Evolutionary conservation across 2,329 filamentous ascomycete species (phyloP).

Genomic region (Colletotrichum sp.): DNA sequence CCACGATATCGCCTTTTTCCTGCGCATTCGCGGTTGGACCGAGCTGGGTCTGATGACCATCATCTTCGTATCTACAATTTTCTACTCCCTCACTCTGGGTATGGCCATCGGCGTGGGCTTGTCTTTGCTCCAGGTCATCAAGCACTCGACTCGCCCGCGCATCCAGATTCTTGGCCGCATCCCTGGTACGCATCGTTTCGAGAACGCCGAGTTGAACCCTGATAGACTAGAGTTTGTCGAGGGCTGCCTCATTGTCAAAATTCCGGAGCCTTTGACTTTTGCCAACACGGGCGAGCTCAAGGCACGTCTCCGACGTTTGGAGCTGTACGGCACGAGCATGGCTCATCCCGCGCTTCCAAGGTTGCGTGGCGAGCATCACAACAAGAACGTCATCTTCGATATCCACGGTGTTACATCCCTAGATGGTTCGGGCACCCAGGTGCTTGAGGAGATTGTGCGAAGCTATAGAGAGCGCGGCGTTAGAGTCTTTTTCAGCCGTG

Average conservation of each 20-base stretch:
- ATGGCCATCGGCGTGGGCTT: conserved; percentile 94
- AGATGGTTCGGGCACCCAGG: conserved; percentile 92
- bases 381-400: conserved; percentile 94
- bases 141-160: conserved; percentile 87
- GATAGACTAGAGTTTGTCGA: conserved; percentile 86
- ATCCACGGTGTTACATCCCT: conserved; percentile 96
- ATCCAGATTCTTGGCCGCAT: conserved; percentile 96
- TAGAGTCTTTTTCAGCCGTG: conserved; percentile 74
- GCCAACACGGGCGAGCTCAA: conserved; percentile 95
- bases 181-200: conserved; percentile 81
- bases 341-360: conserved; percentile 89
- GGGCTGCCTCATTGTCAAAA: conserved; percentile 94
- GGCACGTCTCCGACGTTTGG: conserved; percentile 79
- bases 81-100: conserved; percentile 92
- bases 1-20: conserved; percentile 89
- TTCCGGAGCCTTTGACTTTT: conserved; percentile 94
- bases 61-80: conserved; percentile 91
- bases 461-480: conserved; percentile 80
- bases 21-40: conserved; percentile 82
- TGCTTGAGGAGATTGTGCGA: conserved; percentile 86
- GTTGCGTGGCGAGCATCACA: conserved; percentile 78
- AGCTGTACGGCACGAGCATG: conserved; percentile 84
- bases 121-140: conserved; percentile 87
- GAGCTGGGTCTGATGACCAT: conserved; percentile 87
- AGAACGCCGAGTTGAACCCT: conserved; percentile 79